These are phyloP conservation scores for Fusarium cicatricum DNA, from an alignment of 2,329 filamentous ascomycete genomes.

Conservation along the genomic window DNA sequence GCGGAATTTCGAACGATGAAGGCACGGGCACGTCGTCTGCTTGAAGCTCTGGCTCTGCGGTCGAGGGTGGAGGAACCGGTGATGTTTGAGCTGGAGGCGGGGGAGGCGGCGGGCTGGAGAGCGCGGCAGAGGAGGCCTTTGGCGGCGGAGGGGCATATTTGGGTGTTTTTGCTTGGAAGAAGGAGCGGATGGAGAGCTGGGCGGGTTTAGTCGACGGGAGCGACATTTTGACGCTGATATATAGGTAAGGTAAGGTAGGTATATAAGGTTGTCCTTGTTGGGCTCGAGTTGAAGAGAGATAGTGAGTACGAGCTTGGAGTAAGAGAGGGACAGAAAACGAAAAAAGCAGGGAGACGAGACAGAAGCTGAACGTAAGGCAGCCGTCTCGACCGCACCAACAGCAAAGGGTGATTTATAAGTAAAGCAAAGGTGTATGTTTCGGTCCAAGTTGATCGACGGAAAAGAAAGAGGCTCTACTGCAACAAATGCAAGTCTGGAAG, in stretches of 20 bases:
- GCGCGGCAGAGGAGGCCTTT: slow-evolving; percentile 30
- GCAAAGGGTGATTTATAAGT: not conserved
- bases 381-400: slow-evolving; percentile 1
- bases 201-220: slow-evolving; percentile 50
- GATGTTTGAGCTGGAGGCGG: slow-evolving; percentile 27
- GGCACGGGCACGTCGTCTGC: slow-evolving; percentile 9
- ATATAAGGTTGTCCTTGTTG: not conserved
- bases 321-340: not conserved
- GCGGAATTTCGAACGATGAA: slow-evolving; percentile 35
- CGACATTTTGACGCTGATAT: slow-evolving; percentile 46
- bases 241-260: not conserved
- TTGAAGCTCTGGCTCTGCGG: slow-evolving; percentile 10
- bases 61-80: slow-evolving; percentile 40
- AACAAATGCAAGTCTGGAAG: slow-evolving; percentile 3
- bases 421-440: slow-evolving; percentile 21
- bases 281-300: too few species aligned
- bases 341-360: slow-evolving; percentile 10
- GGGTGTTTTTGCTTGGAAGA: slow-evolving; percentile 62
- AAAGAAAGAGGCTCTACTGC: slow-evolving; percentile 21
- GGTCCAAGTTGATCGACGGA: slow-evolving; percentile 13
- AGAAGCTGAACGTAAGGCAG: slow-evolving; percentile 2
- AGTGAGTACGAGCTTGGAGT: not conserved
- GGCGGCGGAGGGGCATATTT: slow-evolving; percentile 49
- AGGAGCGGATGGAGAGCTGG: slow-evolving; percentile 69
- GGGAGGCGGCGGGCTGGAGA: slow-evolving; percentile 28